Evolutionary conservation across 192 early-diverging fungal species (phyloP).

Genomic region (Podila epigama): DNA sequence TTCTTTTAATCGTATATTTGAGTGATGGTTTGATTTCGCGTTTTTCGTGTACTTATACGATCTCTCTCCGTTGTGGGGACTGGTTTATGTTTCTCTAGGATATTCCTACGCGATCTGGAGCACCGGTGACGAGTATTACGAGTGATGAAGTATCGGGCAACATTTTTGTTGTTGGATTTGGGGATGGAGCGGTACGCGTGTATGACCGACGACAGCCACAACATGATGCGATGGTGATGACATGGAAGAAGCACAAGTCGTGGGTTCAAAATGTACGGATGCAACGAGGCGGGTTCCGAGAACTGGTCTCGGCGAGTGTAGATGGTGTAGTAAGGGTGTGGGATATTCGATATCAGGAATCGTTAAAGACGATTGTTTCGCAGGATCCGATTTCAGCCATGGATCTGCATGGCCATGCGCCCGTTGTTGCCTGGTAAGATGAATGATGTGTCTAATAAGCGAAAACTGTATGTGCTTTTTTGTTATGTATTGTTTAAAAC

Average conservation of each 20-base stretch:
- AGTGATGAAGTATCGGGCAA: slow-evolving; percentile 69
- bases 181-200: slow-evolving; percentile 73
- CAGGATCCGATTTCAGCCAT: slow-evolving; percentile 53
- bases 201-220: slow-evolving; percentile 70
- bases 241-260: slow-evolving; percentile 68
- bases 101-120: slow-evolving; percentile 62
- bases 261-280: slow-evolving; percentile 66
- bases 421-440: slow-evolving; percentile 66
- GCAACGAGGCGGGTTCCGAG: slow-evolving; percentile 59
- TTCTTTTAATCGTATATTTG: slow-evolving; percentile 6
- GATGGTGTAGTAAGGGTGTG: slow-evolving; percentile 67
- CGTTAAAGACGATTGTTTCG: slow-evolving; percentile 50
- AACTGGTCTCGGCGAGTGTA: slow-evolving; percentile 71
- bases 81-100: too few relatives aligned
- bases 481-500: too few relatives aligned
- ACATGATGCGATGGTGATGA: slow-evolving; percentile 61
- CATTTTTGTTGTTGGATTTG: slow-evolving; percentile 75
- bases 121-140: slow-evolving; percentile 68
- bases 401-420: slow-evolving; percentile 66
- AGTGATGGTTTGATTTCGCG: not conserved
- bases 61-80: too few relatives aligned
- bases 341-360: slow-evolving; percentile 62
- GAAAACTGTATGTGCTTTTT: not conserved
- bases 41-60: not conserved
- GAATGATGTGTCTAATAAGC: too few relatives aligned